Percentiles rank a stretch among this genome's conserved stretches.
Evolutionary conservation across 2,329 filamentous ascomycete genomes (phyloP).

Genomic region (Trichoderma koningiopsis): DNA sequence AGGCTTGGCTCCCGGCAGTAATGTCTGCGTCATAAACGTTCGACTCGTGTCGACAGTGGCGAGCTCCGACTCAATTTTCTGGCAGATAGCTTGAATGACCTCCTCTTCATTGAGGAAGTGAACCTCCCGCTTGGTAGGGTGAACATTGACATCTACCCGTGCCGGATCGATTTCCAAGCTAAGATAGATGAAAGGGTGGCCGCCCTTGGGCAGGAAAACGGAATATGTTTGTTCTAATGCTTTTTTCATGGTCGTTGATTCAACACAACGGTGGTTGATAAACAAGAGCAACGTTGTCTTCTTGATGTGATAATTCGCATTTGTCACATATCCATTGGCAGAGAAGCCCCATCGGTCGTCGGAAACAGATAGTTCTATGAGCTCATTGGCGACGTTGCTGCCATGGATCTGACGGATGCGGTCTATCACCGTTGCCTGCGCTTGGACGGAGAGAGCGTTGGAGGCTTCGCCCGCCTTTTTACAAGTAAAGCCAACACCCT

Average conservation of each 20-base stretch:
- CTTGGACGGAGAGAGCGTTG: constrained; percentile 77
- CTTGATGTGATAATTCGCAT: constrained; percentile 93
- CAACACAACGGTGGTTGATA: constrained; percentile 94
- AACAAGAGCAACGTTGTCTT: constrained; percentile 86
- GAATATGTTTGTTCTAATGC: constrained; percentile 89
- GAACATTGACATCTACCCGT: constrained; percentile 94
- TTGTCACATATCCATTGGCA: constrained; percentile 79
- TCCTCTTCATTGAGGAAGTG: constrained; percentile 98
- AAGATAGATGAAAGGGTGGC: constrained; percentile 91
- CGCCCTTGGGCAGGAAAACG: constrained; percentile 85
- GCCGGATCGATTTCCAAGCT: constrained; percentile 90
- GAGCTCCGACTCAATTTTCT: constrained; percentile 74
- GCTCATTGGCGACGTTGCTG: constrained; percentile 79
- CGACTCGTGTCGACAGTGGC: constrained; percentile 90
- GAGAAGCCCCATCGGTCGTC: constrained; percentile 83
- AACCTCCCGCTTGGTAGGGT: constrained; percentile 95
- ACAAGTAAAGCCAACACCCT: constrained; percentile 90
- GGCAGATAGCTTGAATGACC: constrained; percentile 84
- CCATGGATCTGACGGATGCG: constrained; percentile 91
- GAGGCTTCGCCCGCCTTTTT: constrained; percentile 93
- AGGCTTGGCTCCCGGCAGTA: constrained; percentile 68
- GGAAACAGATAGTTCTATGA: constrained; percentile 72
- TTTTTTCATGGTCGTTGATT: constrained; percentile 85
- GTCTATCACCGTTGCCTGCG: constrained; percentile 71
- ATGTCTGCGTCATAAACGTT: constrained; percentile 90